phyloP scores from a whole-genome alignment of 2,329 filamentous ascomycete genomes.

The Cercospora citrullina region DNA sequence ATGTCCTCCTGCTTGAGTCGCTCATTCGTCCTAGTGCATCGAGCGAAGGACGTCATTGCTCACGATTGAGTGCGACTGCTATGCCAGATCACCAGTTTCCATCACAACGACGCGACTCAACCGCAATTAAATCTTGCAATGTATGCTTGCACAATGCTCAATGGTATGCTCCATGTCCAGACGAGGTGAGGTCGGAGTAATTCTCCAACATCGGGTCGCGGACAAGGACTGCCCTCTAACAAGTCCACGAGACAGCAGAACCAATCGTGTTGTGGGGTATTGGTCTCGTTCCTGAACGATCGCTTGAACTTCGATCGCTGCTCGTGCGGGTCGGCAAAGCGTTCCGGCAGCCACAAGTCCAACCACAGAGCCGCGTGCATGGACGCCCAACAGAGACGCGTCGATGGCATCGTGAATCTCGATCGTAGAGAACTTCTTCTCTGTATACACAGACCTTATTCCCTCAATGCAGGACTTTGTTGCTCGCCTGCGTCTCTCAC shows the following conservation, averaged over 20 bases:
- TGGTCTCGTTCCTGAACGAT: constrained; percentile 15
- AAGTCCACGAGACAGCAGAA: not conserved
- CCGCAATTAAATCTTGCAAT: not conserved
- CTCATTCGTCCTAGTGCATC: not conserved
- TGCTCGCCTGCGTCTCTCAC: not conserved
- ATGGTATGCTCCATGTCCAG: not conserved
- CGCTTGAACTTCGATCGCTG: constrained; percentile 3
- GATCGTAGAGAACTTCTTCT: not conserved
- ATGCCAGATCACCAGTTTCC: not conserved
- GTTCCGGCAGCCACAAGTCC: constrained; percentile 12
- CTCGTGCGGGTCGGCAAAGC: constrained; percentile 10
- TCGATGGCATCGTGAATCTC: constrained; percentile 7
- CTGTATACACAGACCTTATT: not conserved
- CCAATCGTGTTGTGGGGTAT: not conserved
- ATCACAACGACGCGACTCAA: not conserved
- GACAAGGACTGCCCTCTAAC: not conserved
- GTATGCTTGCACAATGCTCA: not conserved
- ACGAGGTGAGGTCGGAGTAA: constrained; percentile 6
- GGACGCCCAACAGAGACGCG: constrained; percentile 8
- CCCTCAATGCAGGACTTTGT: not conserved
- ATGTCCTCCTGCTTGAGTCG: constrained; percentile 2
- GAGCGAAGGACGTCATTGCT: constrained; percentile 12
- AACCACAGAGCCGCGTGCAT: constrained; percentile 16
- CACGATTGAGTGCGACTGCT: not conserved
- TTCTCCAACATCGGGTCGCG: not conserved